Base-by-base conservation (phyloP, 495 filamentous ascomycete genomes). In the Daldinia concentrica region DNA sequence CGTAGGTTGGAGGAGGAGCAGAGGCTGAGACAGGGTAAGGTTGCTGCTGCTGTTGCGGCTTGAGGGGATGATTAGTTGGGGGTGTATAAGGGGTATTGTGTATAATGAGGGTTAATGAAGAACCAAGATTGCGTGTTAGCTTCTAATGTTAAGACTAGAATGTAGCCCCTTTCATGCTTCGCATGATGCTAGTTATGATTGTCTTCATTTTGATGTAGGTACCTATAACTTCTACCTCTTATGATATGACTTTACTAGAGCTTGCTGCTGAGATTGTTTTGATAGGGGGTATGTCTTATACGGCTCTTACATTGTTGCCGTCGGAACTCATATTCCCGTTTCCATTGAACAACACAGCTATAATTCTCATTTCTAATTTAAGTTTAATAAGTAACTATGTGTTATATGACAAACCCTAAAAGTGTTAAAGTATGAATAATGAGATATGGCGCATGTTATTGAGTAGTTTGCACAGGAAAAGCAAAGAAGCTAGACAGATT, bases 1-100 rank as follows among this genome's bases (percentile, higher is more conserved):
- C 71, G 72, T 62, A 78, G 83, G 72, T 34, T 84, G 62, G 79
- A 78, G 58, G 80, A 75, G 62, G 71, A 66, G 58, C 43, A 71
- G 66, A 64, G 56, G 52, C 55, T 56, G 26, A 54, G 32, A 29
- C 27, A 68, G 64, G 54, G 41, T 11, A 71, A 69, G 56, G 27
- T 41, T 55, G 69, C 65, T 56, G 55, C 55, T 37, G 68, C 64
- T 50, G 68, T 50, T 17, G 74, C 74, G 68, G 75, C 26, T 30
- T 30, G 29, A 56, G 3, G 14, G 52, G 68, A 26, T 19, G 37
- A 6, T 56, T 24, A 19, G 30, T 26, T 19, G 32, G 22, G n/a
- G 6, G 17, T 57, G 30, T 14, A 32, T 29, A 58, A 29, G 30
- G 29, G 30, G 22, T 9, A n/a, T 26, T 8, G 24, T 3, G n/a